Conservation (phyloP, 2,329 filamentous ascomycete species). For the Xylariaceae sp. region DNA sequence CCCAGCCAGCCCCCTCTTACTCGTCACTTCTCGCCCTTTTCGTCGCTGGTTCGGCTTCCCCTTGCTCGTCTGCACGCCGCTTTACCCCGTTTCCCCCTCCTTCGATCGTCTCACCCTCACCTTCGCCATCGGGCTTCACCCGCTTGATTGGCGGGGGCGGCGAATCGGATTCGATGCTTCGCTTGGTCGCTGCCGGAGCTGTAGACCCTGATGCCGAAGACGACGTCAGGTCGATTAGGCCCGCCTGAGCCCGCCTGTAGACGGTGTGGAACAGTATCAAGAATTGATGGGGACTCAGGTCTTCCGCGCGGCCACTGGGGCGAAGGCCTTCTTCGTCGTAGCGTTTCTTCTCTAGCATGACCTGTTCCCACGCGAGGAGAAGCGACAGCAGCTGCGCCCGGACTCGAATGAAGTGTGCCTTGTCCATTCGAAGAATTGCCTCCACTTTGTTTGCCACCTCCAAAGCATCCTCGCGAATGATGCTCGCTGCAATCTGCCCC, state of each 20-base stretch:
- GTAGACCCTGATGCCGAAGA: no score
- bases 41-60: background rate
- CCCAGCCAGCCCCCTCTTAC: background rate
- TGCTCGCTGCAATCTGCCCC: background rate
- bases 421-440: background rate
- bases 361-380: constrained; percentile 31
- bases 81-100: background rate
- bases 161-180: background rate
- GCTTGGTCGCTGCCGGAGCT: background rate
- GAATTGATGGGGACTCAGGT: background rate
- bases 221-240: background rate
- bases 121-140: background rate
- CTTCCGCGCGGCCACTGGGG: background rate
- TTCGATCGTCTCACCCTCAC: background rate
- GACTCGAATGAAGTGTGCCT: background rate
- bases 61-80: background rate
- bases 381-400: constrained; percentile 13
- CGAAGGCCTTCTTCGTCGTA: constrained; percentile 41
- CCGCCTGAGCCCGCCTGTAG: background rate
- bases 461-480: background rate
- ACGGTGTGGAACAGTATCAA: background rate
- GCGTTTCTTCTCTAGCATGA: constrained; percentile 36
- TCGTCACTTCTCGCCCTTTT: background rate
- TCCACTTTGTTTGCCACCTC: background rate
- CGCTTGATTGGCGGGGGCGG: background rate